Percentiles rank a stretch among this genome's conserved stretches.
These are phyloP conservation scores for Cercospora canescens DNA, from an alignment of 2,329 filamentous ascomycete species.

Conservation along the genomic window DNA sequence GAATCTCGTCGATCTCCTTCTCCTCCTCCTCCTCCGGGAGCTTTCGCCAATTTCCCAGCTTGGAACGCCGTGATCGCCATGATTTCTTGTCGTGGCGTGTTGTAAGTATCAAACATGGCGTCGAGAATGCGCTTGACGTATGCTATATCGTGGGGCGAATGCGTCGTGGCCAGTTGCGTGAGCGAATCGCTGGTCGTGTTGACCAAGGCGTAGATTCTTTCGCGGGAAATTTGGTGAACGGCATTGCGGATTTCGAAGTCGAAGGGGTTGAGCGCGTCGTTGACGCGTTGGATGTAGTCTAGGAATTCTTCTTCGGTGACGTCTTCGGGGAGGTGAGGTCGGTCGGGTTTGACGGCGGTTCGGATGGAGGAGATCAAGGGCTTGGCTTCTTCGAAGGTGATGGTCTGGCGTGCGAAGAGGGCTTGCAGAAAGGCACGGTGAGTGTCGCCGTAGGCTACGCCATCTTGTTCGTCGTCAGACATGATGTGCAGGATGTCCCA, in stretches of 20 bases:
- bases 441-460: conserved; percentile 56
- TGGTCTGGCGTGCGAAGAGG: conserved; percentile 73
- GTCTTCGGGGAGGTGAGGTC: conserved; percentile 57
- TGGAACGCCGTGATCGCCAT: conserved; percentile 81
- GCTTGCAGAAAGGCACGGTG: conserved; percentile 91
- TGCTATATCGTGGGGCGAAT: conserved; percentile 78
- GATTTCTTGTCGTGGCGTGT: conserved; percentile 75
- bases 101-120: conserved; percentile 87
- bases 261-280: conserved; percentile 71
- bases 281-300: conserved; percentile 68
- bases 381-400: conserved; percentile 74
- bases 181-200: conserved; percentile 84
- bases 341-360: conserved; percentile 55
- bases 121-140: conserved; percentile 88
- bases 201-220: conserved; percentile 75
- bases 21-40: conserved; percentile 28
- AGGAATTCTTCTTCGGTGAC: conserved; percentile 69
- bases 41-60: conserved; percentile 67
- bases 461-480: conserved; percentile 18
- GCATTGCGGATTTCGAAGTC: conserved; percentile 84
- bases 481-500: conserved; percentile 6
- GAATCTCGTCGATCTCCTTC: conserved; percentile 34
- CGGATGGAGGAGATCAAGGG: conserved; percentile 76
- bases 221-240: conserved; percentile 63
- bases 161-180: conserved; percentile 83